phyloP scores from a whole-genome alignment of 257 asterid genomes.

The Schizonepeta tenuifolia region DNA sequence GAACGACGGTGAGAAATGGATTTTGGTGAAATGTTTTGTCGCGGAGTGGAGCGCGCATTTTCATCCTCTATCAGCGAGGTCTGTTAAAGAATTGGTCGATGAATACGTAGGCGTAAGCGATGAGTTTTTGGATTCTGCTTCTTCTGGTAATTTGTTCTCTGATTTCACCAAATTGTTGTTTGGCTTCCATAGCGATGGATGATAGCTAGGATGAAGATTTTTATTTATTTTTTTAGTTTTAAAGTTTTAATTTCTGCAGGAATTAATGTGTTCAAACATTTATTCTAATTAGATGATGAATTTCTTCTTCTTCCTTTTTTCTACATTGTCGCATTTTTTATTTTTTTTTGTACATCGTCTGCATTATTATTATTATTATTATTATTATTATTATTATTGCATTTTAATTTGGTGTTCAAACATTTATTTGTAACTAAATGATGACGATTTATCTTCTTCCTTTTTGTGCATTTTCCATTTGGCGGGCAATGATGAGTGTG shows the following conservation, averaged over 20 bases:
- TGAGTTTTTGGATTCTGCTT: slow-evolving; percentile 29
- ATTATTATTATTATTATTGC: no score
- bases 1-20: slow-evolving; percentile 63
- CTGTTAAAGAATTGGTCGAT: slow-evolving; percentile 69
- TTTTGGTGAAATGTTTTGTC: slow-evolving; percentile 57
- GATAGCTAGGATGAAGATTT: slow-evolving; percentile 18
- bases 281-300: background rate
- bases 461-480: no score
- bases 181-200: slow-evolving; percentile 43
- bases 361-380: no score
- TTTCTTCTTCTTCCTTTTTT: no score
- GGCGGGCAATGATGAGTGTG: no score
- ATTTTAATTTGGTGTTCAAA: no score
- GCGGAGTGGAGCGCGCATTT: slow-evolving; percentile 69
- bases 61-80: slow-evolving; percentile 76
- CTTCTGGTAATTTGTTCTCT: slow-evolving; percentile 38
- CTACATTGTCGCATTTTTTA: no score
- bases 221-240: background rate
- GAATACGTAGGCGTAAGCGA: slow-evolving; percentile 45
- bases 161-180: slow-evolving; percentile 49
- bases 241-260: no score
- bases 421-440: no score
- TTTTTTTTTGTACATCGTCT: no score
- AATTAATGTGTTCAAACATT: background rate
- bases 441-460: no score